A percentile compares a stretch with the other conserved stretches of the same genome.
These are phyloP conservation scores for Osmanthus fragrans DNA, from an alignment of 257 asterid species.

Conservation along the genomic window DNA sequence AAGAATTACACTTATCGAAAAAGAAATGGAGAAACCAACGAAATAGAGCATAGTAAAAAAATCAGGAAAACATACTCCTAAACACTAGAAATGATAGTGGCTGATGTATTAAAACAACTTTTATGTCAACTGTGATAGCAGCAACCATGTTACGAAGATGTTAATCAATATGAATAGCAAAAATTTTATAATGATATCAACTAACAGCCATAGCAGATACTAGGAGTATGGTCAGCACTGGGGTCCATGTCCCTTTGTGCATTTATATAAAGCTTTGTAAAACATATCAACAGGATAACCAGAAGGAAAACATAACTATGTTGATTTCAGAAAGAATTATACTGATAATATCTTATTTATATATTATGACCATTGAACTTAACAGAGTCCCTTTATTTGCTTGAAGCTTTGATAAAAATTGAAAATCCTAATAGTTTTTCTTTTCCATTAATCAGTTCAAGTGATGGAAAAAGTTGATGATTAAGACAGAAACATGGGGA, in stretches of 20 bases:
- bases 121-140: background rate
- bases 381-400: background rate
- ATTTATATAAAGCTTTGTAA: background rate
- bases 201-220: background rate
- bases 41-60: background rate
- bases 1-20: background rate
- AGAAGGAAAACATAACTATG: background rate
- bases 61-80: background rate
- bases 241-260: background rate
- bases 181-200: background rate
- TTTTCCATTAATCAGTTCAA: background rate
- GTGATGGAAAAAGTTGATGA: background rate
- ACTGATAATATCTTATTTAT: slow-evolving; percentile 12
- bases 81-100: background rate
- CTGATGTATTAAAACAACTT: background rate
- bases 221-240: background rate
- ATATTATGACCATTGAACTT: slow-evolving; percentile 1
- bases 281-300: background rate
- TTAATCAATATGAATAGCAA: background rate
- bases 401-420: background rate
- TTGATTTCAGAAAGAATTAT: background rate
- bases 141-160: background rate
- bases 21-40: background rate
- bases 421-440: background rate
- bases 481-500: background rate